Evolutionary conservation across 768 basidiomycete species (phyloP), one percentile per base, ranked within the genome.

Genomic region (Termitomyces sp.): DNA sequence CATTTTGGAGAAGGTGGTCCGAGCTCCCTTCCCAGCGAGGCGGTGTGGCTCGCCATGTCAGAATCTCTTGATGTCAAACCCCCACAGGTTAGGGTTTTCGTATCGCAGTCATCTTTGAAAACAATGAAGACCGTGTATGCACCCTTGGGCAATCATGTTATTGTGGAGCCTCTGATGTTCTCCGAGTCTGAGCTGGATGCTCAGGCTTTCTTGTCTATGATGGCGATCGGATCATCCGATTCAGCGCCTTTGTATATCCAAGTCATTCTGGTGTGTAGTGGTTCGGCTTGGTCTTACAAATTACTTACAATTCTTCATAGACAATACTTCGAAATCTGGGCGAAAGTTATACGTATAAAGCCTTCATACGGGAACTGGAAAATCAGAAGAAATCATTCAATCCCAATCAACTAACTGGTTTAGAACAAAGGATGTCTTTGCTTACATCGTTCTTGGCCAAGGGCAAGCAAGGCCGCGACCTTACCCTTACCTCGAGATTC

Each of bases 1-100:
- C 86, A 89, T 63, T 83, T 84, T 48, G 84, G 87, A 0, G 86
- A 87, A 66, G 84, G 85, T 7, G 87, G 87, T 1, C 64, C 76
- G 0, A 70, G 68, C 42, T 73, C 82, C 0, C 73, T 77, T 19
- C 87, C 87, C 0, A 80, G 81, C 54, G 88, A 89, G 66, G 84
- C 85, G 0, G 85, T 85, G 1, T 89, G 82, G 79, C 62, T 85
- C 0, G 79, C 75, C 0, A 64, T 71, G 0, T 67, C 79, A 0
- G 63, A 68, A 15, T 61, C 59, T 15, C 62, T 70, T 1, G 66
- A 56, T 42, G 61, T 76, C 5, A 61, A 62, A 14, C 66, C 72
- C 0, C 74, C 77, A 0, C 62, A 63, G 2, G 69, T 81, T 0
- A 65, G 68, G 0, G 82, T 88, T 0, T 87, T 75, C 64, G 86